These are phyloP conservation scores for Raffaelea deltoideospora DNA, from an alignment of 2,329 filamentous ascomycete species.

Conservation along the genomic window DNA sequence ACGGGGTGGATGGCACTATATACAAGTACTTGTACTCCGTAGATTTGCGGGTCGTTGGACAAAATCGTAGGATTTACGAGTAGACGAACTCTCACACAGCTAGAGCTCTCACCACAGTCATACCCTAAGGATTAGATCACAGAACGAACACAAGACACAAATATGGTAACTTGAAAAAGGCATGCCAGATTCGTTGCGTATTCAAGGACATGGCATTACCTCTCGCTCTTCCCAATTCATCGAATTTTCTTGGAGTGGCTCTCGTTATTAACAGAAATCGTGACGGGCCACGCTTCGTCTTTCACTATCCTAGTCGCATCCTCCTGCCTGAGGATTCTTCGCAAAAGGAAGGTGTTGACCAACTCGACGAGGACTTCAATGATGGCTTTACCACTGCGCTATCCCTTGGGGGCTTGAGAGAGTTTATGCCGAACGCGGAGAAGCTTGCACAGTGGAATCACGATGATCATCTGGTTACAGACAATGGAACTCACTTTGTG, in stretches of 20 bases:
- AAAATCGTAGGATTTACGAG: background rate
- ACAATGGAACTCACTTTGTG: slow-evolving; percentile 40
- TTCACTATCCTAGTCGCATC: slow-evolving; percentile 65
- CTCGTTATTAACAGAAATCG: slow-evolving; percentile 61
- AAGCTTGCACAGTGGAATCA: slow-evolving; percentile 30
- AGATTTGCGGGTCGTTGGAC: background rate
- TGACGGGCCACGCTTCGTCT: slow-evolving; percentile 69
- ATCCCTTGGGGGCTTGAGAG: slow-evolving; percentile 14
- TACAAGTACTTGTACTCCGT: background rate
- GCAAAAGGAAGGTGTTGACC: slow-evolving; percentile 15
- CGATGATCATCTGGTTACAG: slow-evolving; percentile 40
- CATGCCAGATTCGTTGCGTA: background rate
- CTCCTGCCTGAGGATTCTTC: slow-evolving; percentile 20
- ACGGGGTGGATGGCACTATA: background rate
- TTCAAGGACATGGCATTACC: slow-evolving; percentile 34
- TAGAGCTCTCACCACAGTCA: background rate
- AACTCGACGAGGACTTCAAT: slow-evolving; percentile 33
- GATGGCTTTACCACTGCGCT: slow-evolving; percentile 27
- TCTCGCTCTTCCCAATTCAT: slow-evolving; percentile 28
- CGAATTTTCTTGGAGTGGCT: slow-evolving; percentile 53
- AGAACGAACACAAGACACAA: background rate
- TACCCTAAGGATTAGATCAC: background rate
- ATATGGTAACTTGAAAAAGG: background rate
- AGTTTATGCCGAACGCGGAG: slow-evolving; percentile 18
- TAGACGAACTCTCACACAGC: background rate